Percentiles rank a stretch among this genome's conserved stretches.
Evolutionary conservation across 2,329 filamentous ascomycete species (phyloP).

Genomic region (Diaporthe ampelina): DNA sequence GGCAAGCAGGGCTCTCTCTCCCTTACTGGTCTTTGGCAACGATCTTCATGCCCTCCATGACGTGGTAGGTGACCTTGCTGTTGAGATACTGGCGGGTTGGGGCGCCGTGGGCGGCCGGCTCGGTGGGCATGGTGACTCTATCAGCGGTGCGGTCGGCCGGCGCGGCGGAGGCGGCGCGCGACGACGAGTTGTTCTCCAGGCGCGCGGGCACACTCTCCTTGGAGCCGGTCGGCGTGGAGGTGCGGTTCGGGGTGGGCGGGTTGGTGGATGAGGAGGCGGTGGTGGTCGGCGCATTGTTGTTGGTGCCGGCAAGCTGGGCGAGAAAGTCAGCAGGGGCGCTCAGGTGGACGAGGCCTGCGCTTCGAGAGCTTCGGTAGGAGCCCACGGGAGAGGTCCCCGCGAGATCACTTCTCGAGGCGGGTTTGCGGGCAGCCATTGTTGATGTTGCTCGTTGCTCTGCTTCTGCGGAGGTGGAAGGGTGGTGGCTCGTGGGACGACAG

Average conservation of each 20-base stretch:
- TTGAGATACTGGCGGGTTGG: slow-evolving; percentile 80
- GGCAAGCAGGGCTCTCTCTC: background rate
- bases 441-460: background rate
- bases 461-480: background rate
- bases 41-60: slow-evolving; percentile 82
- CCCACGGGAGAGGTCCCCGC: background rate
- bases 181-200: slow-evolving; percentile 53
- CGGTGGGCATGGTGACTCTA: slow-evolving; percentile 66
- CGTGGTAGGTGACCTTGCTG: slow-evolving; percentile 74
- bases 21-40: slow-evolving; percentile 79
- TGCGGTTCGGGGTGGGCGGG: slow-evolving; percentile 33
- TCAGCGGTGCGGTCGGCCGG: slow-evolving; percentile 57
- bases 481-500: background rate
- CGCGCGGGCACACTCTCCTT: slow-evolving; percentile 34
- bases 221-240: slow-evolving; percentile 39
- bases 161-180: slow-evolving; percentile 69
- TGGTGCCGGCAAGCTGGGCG: slow-evolving; percentile 7
- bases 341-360: slow-evolving; percentile 12
- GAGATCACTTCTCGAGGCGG: background rate
- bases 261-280: slow-evolving; percentile 5
- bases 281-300: slow-evolving; percentile 4
- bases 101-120: slow-evolving; percentile 75
- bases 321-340: slow-evolving; percentile 12
- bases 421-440: slow-evolving; percentile 4
- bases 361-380: background rate